phyloP scores from a whole-genome alignment of 2,329 filamentous ascomycete species.

The Sphaceloma murrayae region DNA sequence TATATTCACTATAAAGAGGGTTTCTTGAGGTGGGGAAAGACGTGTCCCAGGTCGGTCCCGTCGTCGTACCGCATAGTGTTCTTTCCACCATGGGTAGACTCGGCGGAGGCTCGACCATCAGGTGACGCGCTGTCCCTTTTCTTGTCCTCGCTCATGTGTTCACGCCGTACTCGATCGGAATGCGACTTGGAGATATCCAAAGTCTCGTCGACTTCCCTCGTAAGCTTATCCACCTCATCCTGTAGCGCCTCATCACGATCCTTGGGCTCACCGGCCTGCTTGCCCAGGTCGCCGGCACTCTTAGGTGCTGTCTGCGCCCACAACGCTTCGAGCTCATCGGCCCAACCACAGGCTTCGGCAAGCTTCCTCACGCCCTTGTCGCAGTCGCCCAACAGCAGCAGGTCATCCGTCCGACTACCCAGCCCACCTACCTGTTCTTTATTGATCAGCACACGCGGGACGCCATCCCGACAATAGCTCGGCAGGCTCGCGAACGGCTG shows the following conservation, averaged over 20 bases:
- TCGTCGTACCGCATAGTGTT: constrained; percentile 17
- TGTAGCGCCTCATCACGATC: constrained; percentile 48
- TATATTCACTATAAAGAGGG: constrained; percentile 5
- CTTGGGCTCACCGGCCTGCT: constrained; percentile 18
- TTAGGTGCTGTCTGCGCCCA: constrained; percentile 60
- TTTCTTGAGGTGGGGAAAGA: constrained; percentile 21
- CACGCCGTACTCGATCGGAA: constrained; percentile 27
- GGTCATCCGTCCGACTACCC: constrained; percentile 71
- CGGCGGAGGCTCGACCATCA: neutral
- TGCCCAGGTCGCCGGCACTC: constrained; percentile 32
- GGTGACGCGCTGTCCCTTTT: constrained; percentile 3
- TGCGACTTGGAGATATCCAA: constrained; percentile 41
- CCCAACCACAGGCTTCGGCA: constrained; percentile 74
- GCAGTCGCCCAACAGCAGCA: constrained; percentile 71
- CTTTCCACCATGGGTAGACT: neutral
- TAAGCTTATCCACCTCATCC: constrained; percentile 50
- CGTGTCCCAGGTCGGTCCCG: constrained; percentile 18
- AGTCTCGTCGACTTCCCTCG: constrained; percentile 48
- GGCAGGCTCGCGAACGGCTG: constrained; percentile 84
- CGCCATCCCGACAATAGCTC: constrained; percentile 47
- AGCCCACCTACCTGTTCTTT: constrained; percentile 71
- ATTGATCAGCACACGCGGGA: constrained; percentile 79
- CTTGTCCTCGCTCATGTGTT: constrained; percentile 9
- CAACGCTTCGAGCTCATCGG: constrained; percentile 65
- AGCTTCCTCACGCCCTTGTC: constrained; percentile 71